Base-by-base conservation (phyloP, 345 rosid genomes). In the Populus pruinosa region DNA sequence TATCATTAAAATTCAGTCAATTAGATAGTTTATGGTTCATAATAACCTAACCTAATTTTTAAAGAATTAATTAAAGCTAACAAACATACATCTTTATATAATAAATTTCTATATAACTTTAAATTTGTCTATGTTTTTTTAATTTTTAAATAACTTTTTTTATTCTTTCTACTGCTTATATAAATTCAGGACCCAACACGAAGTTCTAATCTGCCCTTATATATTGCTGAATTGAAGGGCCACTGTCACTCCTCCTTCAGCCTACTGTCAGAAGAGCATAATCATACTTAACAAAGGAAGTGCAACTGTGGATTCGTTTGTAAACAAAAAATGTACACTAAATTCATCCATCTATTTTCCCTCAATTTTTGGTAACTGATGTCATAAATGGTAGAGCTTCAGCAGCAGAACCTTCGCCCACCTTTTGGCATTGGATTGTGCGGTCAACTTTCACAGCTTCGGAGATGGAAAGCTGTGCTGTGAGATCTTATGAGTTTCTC, bases 1-100 rank as follows among this genome's bases (percentile, higher is more conserved):
- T 31, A 31, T 31, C 0, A 2, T 31, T 31, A 0, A 3, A 31
- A 31, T 0, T 2, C 33, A 31, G 0, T 2, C 3, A 31, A 31
- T 31, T 31, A 31, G 3, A 31, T 0, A 31, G 2, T 2, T 31
- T 31, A 0, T 31, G 3, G 2, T 31, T 31, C 2, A 2, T 0
- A 2, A 2, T 0, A 31, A 31, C 33, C n/a, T n/a, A n/a, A n/a
- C n/a, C 33, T 31, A 31, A 31, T 4, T 31, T 2, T 31, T 31
- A 31, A 31, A 31, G 0, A 31, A 31, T 31, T 31, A 31, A 31
- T 31, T 0, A 31, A 27, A 31, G 0, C 4, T 0, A 3, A 31
- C 0, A 31, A 31, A 31, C 0, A 31, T 31, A 0, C 3, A 31
- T 31, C 33, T 31, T 31, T 0, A 2, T 0, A 2, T 31, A 31